Evolutionary conservation across 164 flowering plant species (phyloP), one percentile per base, ranked within the genome.

Genomic region (Vitis labrusca): DNA sequence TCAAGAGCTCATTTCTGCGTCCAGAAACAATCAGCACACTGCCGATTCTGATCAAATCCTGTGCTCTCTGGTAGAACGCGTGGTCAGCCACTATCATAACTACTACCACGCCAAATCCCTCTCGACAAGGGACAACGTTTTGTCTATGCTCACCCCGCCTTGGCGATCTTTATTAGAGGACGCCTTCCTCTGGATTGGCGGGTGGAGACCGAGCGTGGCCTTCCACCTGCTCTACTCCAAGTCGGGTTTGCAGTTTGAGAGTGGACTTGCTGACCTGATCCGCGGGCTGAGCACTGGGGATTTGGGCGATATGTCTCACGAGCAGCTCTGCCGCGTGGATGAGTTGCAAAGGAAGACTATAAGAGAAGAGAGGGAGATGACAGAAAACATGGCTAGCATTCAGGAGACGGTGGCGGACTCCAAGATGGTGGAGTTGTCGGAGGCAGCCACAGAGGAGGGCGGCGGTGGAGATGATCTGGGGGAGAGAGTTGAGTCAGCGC

Each of bases 121-220:
- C 30, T 79, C 79, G 69, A 83, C 75, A 0, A 75, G 78, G 65
- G 61, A 48, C 0, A 79, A 89, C 64, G 83, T 84, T 11, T 16
- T 85, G 1, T 10, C 73, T 5, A 80, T 89, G 86, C 61, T 89
- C 12, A 57, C 85, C 5, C 95, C 95, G 1, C 3, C 82, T 5
- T 92, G 97, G 95, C 68, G 66, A 5, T 77, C 80, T 65, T 11
- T 76, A 0, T 78, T 92, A 0, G 93, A 92, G 74, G 85, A 84
- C 62, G 88, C 95, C 5, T 86, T 87, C 63, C 79, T 89, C n/a
- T 92, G 97, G 97, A 78, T 90, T 23, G 93, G 92, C 8, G 97
- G 93, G 1, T 92, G 92, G 91, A 67, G 97, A 10, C 95, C 95
- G 15, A 83, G 68, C 71, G 79, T 79, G 83, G 90, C 91, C 6